phyloP scores from a whole-genome alignment of 257 asterid genomes.

The Solanum clarkiae region DNA sequence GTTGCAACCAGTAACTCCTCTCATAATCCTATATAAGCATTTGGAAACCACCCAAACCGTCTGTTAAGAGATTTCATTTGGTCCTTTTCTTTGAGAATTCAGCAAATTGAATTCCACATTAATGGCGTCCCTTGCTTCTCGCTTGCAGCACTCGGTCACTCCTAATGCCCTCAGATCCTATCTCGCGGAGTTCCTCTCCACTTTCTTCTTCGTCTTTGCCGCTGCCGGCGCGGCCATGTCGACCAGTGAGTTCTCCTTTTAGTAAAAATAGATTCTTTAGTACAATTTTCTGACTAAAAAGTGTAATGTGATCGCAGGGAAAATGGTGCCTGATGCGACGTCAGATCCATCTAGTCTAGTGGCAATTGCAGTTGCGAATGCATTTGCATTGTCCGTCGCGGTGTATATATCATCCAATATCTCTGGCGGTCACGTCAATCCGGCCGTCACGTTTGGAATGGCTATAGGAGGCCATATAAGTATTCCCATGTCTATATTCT shows the following conservation, averaged over 20 bases:
- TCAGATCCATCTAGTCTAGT: slow-evolving; percentile 34
- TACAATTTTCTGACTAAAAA: background rate
- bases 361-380: slow-evolving; percentile 43
- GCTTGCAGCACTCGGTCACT: slow-evolving; percentile 43
- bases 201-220: slow-evolving; percentile 74
- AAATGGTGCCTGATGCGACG: slow-evolving; percentile 22
- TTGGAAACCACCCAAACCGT: background rate
- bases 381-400: slow-evolving; percentile 46
- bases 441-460: slow-evolving; percentile 82
- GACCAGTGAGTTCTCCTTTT: slow-evolving; percentile 19
- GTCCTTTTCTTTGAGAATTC: background rate
- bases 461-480: slow-evolving; percentile 65
- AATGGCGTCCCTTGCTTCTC: slow-evolving; percentile 57
- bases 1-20: slow-evolving; percentile 25
- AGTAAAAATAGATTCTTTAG: background rate
- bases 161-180: slow-evolving; percentile 63
- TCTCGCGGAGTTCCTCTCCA: slow-evolving; percentile 82
- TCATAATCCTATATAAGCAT: slow-evolving; percentile 9
- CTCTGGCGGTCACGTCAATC: slow-evolving; percentile 89
- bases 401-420: slow-evolving; percentile 46
- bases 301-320: slow-evolving; percentile 19
- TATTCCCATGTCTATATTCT: slow-evolving; percentile 46
- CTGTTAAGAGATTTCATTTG: background rate
- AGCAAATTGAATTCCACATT: background rate
- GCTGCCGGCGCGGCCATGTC: slow-evolving; percentile 61